phyloP scores from a whole-genome alignment of 2,329 filamentous ascomycete genomes.

The Trichoderma hamatum region DNA sequence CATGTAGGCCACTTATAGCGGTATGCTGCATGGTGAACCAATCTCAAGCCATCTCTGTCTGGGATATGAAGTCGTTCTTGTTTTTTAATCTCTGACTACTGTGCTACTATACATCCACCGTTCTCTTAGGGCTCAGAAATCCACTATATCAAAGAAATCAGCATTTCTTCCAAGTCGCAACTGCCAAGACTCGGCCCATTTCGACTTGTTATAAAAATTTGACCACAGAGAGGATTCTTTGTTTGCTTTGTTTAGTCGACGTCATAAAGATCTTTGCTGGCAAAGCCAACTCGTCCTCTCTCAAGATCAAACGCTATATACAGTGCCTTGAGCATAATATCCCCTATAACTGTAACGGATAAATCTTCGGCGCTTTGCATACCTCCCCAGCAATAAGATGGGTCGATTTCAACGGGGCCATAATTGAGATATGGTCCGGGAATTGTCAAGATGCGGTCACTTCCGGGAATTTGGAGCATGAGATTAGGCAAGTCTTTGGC shows the following conservation, averaged over 20 bases:
- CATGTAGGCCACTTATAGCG: neutral
- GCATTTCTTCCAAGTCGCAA: neutral
- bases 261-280: conserved; percentile 46
- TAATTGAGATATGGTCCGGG: conserved; percentile 61
- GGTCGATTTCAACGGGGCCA: conserved; percentile 51
- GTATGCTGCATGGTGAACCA: neutral
- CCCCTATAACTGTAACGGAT: conserved; percentile 70
- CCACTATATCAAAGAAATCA: neutral
- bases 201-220: too few relatives aligned
- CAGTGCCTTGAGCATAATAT: conserved; percentile 76
- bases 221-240: neutral
- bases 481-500: conserved; percentile 60
- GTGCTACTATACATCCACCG: neutral
- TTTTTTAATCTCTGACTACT: neutral
- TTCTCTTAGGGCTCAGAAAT: neutral
- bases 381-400: conserved; percentile 71
- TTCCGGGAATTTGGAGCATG: conserved; percentile 55
- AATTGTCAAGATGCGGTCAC: conserved; percentile 54
- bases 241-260: neutral
- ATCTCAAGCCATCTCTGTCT: neutral
- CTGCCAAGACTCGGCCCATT: neutral
- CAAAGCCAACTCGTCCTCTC: conserved; percentile 46
- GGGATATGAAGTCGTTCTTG: neutral
- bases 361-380: conserved; percentile 61
- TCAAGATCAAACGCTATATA: conserved; percentile 71